Conservation (phyloP, 1,139 yeast genomes). For the Geotrichum armillariae region DNA sequence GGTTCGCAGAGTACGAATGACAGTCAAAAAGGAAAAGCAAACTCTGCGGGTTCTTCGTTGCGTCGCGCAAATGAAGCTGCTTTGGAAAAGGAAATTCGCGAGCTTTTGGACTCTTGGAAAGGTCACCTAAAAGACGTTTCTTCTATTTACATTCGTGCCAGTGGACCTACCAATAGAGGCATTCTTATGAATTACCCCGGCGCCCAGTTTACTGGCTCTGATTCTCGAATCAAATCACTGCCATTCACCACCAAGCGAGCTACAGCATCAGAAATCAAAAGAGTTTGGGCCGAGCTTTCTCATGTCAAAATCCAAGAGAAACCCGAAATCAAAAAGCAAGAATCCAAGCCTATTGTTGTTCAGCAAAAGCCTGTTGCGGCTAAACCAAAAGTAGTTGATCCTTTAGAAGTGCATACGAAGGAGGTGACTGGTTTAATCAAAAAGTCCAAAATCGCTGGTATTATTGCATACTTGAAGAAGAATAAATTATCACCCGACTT, state of each 20-base stretch:
- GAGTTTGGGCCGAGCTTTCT: constrained; percentile 80
- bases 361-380: constrained; percentile 24
- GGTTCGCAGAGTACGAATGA: constrained; percentile 95
- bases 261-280: constrained; percentile 74
- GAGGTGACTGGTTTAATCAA: constrained; percentile 63
- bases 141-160: constrained; percentile 79
- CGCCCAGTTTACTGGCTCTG: constrained; percentile 43
- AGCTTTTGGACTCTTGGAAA: constrained; percentile 64
- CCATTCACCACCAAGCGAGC: constrained; percentile 94
- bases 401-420: constrained; percentile 50
- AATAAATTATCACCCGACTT: constrained; percentile 55
- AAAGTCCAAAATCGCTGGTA: constrained; percentile 76
- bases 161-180: constrained; percentile 67
- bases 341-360: constrained; percentile 27
- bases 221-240: constrained; percentile 46
- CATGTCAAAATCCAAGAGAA: constrained; percentile 56
- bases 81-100: constrained; percentile 71
- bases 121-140: constrained; percentile 54
- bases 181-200: constrained; percentile 68
- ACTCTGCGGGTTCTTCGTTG: constrained; percentile 90
- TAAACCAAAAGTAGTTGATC: constrained; percentile 33
- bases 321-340: constrained; percentile 47
- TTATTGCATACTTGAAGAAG: constrained; percentile 61
- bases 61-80: constrained; percentile 91
- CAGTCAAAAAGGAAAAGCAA: constrained; percentile 90